Percentiles rank a stretch among this genome's conserved stretches.
These are phyloP conservation scores for Pterula multifida DNA, from an alignment of 1,284 basidiomycete genomes.

Conservation along the genomic window DNA sequence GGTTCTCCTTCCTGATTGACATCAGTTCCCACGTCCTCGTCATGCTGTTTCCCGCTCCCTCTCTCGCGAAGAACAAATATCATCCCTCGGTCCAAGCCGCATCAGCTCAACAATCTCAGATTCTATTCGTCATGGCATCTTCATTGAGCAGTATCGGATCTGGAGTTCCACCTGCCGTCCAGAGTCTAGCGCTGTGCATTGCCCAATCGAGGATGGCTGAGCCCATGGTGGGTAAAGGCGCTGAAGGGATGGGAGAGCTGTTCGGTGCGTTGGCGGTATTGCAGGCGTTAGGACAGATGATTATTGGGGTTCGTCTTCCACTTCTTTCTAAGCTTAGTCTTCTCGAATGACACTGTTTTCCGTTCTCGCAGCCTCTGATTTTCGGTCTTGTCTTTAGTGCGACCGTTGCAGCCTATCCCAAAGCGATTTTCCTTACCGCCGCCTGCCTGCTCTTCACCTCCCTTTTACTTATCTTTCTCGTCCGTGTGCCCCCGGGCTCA, in stretches of 20 bases:
- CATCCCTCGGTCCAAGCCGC: slow-evolving; percentile 3
- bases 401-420: slow-evolving; percentile 55
- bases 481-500: slow-evolving; percentile 34
- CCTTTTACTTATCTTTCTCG: slow-evolving; percentile 33
- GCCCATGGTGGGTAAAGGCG: slow-evolving; percentile 9
- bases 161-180: slow-evolving; percentile 51
- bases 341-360: slow-evolving; percentile 5
- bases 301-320: slow-evolving; percentile 44
- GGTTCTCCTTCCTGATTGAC: slow-evolving; percentile 51
- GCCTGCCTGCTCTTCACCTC: slow-evolving; percentile 35
- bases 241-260: slow-evolving; percentile 36
- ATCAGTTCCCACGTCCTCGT: slow-evolving; percentile 52
- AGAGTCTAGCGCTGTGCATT: slow-evolving; percentile 61
- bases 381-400: slow-evolving; percentile 58
- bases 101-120: slow-evolving; percentile 22
- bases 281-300: slow-evolving; percentile 53
- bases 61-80: slow-evolving; percentile 12
- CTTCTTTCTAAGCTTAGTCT: background rate
- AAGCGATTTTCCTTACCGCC: slow-evolving; percentile 53
- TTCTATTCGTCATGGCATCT: slow-evolving; percentile 44
- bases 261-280: slow-evolving; percentile 60
- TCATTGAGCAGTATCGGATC: slow-evolving; percentile 46
- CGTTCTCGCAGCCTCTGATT: slow-evolving; percentile 40
- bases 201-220: slow-evolving; percentile 37
- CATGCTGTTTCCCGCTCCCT: slow-evolving; percentile 35